These are phyloP conservation scores for Spathaspora girioi DNA, from an alignment of 805 yeast species.

Conservation along the genomic window DNA sequence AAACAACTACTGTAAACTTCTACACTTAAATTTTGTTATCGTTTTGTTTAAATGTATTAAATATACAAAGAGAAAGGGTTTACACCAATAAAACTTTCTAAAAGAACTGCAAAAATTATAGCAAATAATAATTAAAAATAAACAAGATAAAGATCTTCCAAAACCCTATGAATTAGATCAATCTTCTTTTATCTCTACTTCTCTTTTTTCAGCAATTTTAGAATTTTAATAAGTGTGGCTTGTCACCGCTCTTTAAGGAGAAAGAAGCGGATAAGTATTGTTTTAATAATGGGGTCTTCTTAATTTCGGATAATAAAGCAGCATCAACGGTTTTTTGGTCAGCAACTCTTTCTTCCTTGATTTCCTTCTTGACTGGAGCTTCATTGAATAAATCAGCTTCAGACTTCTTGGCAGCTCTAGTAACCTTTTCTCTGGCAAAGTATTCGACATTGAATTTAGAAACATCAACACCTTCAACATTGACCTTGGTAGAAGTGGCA, in stretches of 20 bases:
- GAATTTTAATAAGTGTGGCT: conserved; percentile 96
- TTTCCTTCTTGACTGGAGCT: conserved; percentile 72
- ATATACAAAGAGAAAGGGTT: conserved; percentile 23
- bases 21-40: background rate
- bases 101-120: background rate
- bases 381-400: conserved; percentile 91
- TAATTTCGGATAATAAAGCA: conserved; percentile 87
- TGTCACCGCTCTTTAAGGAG: conserved; percentile 98
- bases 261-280: conserved; percentile 94
- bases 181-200: background rate
- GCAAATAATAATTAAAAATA: conserved; percentile 1
- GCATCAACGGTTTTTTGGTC: conserved; percentile 95
- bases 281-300: conserved; percentile 95
- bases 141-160: background rate
- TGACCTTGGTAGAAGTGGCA: conserved; percentile 94
- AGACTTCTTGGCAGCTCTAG: conserved; percentile 70
- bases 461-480: conserved; percentile 75
- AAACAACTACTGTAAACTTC: background rate
- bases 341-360: conserved; percentile 89
- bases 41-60: conserved; percentile 21
- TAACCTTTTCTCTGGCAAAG: conserved; percentile 92
- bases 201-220: conserved; percentile 38
- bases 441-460: conserved; percentile 90
- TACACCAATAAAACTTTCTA: conserved; percentile 4
- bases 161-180: background rate